Conservation (phyloP, 1,139 yeast species). For the Dujonia santamariae region DNA sequence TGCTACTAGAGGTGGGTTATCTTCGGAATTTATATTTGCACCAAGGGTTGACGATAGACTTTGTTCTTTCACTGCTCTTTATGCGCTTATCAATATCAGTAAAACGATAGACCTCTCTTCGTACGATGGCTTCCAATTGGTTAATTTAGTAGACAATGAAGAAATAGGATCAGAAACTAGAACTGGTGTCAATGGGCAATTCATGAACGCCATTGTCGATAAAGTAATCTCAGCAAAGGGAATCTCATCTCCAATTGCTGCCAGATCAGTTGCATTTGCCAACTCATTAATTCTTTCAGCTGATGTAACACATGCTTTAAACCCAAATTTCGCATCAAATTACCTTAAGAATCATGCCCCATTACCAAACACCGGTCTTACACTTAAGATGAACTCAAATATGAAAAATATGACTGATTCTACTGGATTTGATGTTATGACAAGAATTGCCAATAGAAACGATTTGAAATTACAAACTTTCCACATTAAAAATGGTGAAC, state of each 20-base stretch:
- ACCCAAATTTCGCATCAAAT: constrained; percentile 39
- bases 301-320: constrained; percentile 45
- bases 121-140: constrained; percentile 32
- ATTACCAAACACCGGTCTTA: constrained; percentile 40
- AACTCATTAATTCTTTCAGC: constrained; percentile 41
- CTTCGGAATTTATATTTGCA: constrained; percentile 39
- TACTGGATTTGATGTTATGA: constrained; percentile 31
- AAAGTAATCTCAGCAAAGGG: constrained; percentile 11
- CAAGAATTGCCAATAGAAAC: constrained; percentile 27
- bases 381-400: constrained; percentile 39
- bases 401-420: constrained; percentile 45
- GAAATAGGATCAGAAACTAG: constrained; percentile 44
- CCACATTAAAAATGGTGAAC: constrained; percentile 42
- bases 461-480: constrained; percentile 34
- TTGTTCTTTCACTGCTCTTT: constrained; percentile 40
- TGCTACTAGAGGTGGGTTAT: constrained; percentile 40
- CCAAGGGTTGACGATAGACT: constrained; percentile 46
- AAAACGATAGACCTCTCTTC: constrained; percentile 13
- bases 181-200: constrained; percentile 40
- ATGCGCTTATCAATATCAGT: constrained; percentile 27
- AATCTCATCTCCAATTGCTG: constrained; percentile 1
- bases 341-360: constrained; percentile 41
- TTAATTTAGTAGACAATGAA: constrained; percentile 42
- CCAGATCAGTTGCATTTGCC: constrained; percentile 24
- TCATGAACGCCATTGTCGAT: constrained; percentile 17